Conservation (phyloP, 306 rosid species). For the Dalbergia oliveri region DNA sequence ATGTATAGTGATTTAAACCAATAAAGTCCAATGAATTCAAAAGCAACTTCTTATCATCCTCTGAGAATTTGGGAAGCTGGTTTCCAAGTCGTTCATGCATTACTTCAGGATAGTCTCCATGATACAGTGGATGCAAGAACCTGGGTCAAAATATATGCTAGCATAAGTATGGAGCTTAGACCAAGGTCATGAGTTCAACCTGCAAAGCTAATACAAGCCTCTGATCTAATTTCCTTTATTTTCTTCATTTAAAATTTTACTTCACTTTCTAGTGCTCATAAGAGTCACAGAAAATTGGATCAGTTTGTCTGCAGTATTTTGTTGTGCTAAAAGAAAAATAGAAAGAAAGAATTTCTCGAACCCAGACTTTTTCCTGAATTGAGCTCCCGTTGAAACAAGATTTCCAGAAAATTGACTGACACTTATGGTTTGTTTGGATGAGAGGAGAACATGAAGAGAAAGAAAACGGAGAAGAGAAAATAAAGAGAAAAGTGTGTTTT, state of each 20-base stretch:
- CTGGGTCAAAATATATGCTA: slow-evolving; percentile 51
- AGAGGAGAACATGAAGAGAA: too few species aligned
- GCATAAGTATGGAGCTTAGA: slow-evolving; percentile 37
- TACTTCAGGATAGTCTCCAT: slow-evolving; percentile 83
- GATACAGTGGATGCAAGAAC: slow-evolving; percentile 78
- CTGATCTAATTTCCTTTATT: slow-evolving; percentile 2
- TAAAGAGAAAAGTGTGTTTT: too few species aligned
- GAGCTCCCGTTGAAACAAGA: slow-evolving; percentile 21
- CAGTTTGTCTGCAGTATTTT: slow-evolving; percentile 26
- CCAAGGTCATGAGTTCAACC: slow-evolving; percentile 31
- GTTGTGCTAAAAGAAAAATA: neutral
- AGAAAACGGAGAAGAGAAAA: too few species aligned
- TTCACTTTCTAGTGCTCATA: slow-evolving; percentile 18
- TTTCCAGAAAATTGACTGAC: slow-evolving; percentile 3
- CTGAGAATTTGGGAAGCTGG: slow-evolving; percentile 84
- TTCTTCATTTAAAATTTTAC: slow-evolving; percentile 7
- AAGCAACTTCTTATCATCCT: slow-evolving; percentile 74
- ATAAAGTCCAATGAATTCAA: slow-evolving; percentile 73
- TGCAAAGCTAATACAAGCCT: neutral
- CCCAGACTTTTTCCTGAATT: slow-evolving; percentile 14
- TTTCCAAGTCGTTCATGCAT: slow-evolving; percentile 85
- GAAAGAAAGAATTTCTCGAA: slow-evolving; percentile 20
- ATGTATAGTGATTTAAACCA: slow-evolving; percentile 88
- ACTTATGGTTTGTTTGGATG: too few species aligned
- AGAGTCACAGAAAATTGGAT: slow-evolving; percentile 10